Percentiles rank a stretch among this genome's conserved stretches.
Evolutionary conservation across 225 moss, liverwort and hornwort genomes (phyloP).

Genomic region (Bryoerythrophyllum caledonicum): DNA sequence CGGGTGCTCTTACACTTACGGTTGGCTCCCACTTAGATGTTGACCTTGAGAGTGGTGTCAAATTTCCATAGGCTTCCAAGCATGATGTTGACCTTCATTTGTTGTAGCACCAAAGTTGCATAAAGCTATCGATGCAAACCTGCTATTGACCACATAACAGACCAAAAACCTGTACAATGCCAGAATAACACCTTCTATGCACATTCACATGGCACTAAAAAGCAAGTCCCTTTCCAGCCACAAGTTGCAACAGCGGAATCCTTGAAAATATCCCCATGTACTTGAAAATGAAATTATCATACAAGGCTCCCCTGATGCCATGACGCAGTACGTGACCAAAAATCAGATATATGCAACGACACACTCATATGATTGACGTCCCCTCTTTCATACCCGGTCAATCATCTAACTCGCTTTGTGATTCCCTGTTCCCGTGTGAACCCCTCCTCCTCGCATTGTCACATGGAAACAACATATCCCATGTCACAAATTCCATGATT

Average conservation of each 20-base stretch:
- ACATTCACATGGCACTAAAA: background rate
- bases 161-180: background rate
- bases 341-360: background rate
- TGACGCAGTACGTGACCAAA: background rate
- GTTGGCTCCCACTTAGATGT: background rate
- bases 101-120: background rate
- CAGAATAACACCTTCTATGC: background rate
- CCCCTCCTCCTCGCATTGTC: background rate
- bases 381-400: background rate
- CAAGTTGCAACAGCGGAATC: background rate
- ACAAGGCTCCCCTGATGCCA: background rate
- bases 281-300: background rate
- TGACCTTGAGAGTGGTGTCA: background rate
- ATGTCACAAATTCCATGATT: constrained; percentile 4
- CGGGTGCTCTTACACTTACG: too few relatives aligned
- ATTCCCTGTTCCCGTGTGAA: background rate
- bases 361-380: background rate
- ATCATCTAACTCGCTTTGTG: background rate
- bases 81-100: background rate
- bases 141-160: background rate
- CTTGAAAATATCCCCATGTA: background rate
- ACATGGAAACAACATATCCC: background rate
- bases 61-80: background rate
- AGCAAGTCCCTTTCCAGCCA: background rate
- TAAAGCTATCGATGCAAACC: background rate